Conservation (phyloP, 495 filamentous ascomycete genomes). For the Neurospora sp. region DNA sequence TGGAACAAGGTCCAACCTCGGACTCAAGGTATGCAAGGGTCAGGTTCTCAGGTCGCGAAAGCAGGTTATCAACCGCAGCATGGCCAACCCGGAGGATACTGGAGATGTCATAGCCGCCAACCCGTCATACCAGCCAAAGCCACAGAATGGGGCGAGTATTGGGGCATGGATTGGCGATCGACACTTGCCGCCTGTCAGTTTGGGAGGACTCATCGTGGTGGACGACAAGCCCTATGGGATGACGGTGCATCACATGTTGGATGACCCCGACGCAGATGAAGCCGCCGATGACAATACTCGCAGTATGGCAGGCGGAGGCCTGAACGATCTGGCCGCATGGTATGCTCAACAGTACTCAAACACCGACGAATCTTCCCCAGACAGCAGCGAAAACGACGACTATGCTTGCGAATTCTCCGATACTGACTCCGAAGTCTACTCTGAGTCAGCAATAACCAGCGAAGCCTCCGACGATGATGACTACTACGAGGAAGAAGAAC, state of each 20-base stretch:
- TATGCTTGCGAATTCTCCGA: slow-evolving; percentile 44
- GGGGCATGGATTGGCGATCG: slow-evolving; percentile 77
- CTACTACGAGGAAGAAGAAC: slow-evolving; percentile 29
- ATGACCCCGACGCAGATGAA: slow-evolving; percentile 60
- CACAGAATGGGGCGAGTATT: slow-evolving; percentile 81
- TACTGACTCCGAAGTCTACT: slow-evolving; percentile 41
- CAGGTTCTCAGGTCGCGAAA: slow-evolving; percentile 58
- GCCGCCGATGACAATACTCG: slow-evolving; percentile 11
- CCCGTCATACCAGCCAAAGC: slow-evolving; percentile 59
- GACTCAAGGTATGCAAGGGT: slow-evolving; percentile 55
- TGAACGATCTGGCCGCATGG: slow-evolving; percentile 20
- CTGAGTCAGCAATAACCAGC: slow-evolving; percentile 36
- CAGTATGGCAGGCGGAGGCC: slow-evolving; percentile 15
- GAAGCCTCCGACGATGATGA: slow-evolving; percentile 29
- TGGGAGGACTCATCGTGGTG: slow-evolving; percentile 76
- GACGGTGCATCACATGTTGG: slow-evolving; percentile 93
- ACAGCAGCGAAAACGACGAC: slow-evolving; percentile 30
- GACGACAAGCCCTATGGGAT: slow-evolving; percentile 79
- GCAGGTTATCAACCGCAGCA: slow-evolving; percentile 25
- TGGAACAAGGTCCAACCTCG: slow-evolving; percentile 41
- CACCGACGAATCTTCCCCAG: slow-evolving; percentile 22
- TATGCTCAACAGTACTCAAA: slow-evolving; percentile 22
- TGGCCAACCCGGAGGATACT: slow-evolving; percentile 20
- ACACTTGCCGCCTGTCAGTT: slow-evolving; percentile 80
- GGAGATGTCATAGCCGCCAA: slow-evolving; percentile 39